Conservation (phyloP, 202 grass and related monocot species). For the Cymbopogon flexuosus region DNA sequence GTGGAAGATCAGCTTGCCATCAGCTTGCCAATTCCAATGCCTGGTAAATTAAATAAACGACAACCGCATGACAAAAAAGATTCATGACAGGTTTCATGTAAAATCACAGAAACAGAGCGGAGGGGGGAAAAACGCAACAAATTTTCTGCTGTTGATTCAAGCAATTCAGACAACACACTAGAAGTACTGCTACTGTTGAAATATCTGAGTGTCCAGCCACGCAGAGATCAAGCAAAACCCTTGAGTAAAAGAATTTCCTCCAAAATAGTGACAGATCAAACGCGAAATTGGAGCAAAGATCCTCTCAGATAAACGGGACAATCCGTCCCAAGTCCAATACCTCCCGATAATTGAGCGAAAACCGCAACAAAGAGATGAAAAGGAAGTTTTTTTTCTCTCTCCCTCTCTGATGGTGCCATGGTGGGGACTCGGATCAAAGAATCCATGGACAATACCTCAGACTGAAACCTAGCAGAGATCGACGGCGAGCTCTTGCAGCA, state of each 20-base stretch:
- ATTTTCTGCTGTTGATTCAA: background rate
- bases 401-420: background rate
- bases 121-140: background rate
- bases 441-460: slow-evolving; percentile 38
- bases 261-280: slow-evolving; percentile 24
- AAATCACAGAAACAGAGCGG: background rate
- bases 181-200: background rate
- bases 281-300: slow-evolving; percentile 2
- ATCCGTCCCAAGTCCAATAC: slow-evolving; percentile 12
- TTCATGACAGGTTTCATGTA: background rate
- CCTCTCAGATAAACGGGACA: background rate
- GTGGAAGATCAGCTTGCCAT: slow-evolving; percentile 19
- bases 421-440: slow-evolving; percentile 28
- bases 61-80: background rate
- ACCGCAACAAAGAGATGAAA: background rate
- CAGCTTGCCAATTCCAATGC: slow-evolving; percentile 16
- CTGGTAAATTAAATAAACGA: background rate
- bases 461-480: slow-evolving; percentile 11
- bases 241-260: background rate
- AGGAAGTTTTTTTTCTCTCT: background rate
- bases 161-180: background rate
- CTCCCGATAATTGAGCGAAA: slow-evolving; percentile 8
- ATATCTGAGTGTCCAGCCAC: background rate
- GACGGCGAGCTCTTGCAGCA: slow-evolving; percentile 13
- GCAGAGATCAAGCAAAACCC: slow-evolving; percentile 24